A percentile compares a stretch with the other conserved stretches of the same genome.
These are phyloP conservation scores for Pseudoperonospora humuli DNA, from an alignment of 352 stramenopile genomes.

Conservation along the genomic window DNA sequence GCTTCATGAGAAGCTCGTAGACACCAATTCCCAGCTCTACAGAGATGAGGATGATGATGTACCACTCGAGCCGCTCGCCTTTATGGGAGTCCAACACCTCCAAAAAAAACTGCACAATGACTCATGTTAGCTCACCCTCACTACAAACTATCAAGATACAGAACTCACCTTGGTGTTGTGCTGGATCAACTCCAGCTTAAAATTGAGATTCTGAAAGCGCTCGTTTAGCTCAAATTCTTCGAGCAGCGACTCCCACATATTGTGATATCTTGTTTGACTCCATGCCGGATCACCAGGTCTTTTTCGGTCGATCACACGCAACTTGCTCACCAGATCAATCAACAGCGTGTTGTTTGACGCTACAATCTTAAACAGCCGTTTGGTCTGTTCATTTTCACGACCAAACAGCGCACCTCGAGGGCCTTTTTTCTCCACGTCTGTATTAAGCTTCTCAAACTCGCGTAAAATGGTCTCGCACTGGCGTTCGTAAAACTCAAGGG, in stretches of 20 bases:
- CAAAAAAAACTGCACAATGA: slow-evolving; percentile 89
- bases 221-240: slow-evolving; percentile 92
- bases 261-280: slow-evolving; percentile 93
- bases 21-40: slow-evolving; percentile 90
- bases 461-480: slow-evolving; percentile 92
- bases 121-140: slow-evolving; percentile 1
- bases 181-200: slow-evolving; percentile 96
- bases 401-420: slow-evolving; percentile 64
- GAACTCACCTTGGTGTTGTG: slow-evolving; percentile 92
- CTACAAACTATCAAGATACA: slow-evolving; percentile 1
- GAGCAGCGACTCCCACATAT: slow-evolving; percentile 81
- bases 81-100: slow-evolving; percentile 96
- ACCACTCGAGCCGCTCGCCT: slow-evolving; percentile 92
- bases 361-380: slow-evolving; percentile 86
- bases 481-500: slow-evolving; percentile 94
- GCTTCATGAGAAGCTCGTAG: slow-evolving; percentile 75
- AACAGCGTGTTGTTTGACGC: slow-evolving; percentile 95
- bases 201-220: slow-evolving; percentile 95
- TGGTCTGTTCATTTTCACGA: slow-evolving; percentile 68
- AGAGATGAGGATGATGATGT: slow-evolving; percentile 96
- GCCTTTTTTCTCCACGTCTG: slow-evolving; percentile 67
- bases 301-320: slow-evolving; percentile 93
- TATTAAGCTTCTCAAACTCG: slow-evolving; percentile 93
- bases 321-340: slow-evolving; percentile 94
- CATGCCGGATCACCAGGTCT: slow-evolving; percentile 89